Evolutionary conservation across 176 grass and related monocot genomes (phyloP).

Genomic region (Oryza officinalis): DNA sequence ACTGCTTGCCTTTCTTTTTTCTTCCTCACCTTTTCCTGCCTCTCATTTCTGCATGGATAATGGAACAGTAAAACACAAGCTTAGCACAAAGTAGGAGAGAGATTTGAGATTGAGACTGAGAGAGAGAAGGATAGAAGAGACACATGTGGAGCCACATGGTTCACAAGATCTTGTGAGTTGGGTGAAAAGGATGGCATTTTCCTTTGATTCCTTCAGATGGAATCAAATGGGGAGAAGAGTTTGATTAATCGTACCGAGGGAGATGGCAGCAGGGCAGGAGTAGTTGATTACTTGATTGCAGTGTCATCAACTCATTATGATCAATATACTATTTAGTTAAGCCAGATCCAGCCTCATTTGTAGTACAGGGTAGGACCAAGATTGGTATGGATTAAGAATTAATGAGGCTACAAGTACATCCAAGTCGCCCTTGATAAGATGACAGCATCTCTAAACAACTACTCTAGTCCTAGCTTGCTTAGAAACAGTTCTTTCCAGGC

Average conservation of each 20-base stretch:
- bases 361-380: neutral
- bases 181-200: neutral
- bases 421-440: neutral
- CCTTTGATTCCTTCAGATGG: neutral
- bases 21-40: neutral
- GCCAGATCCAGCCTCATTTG: neutral
- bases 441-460: neutral
- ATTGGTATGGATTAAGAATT: neutral
- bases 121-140: neutral
- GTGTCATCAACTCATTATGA: slow-evolving; percentile 1
- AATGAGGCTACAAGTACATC: neutral
- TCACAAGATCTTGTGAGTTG: neutral
- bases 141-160: neutral
- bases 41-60: neutral
- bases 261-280: neutral
- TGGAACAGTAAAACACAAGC: slow-evolving; percentile 51
- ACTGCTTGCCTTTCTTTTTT: neutral
- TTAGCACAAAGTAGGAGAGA: slow-evolving; percentile 33
- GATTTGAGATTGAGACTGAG: neutral
- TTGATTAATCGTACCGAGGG: neutral
- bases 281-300: neutral
- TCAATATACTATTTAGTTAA: neutral
- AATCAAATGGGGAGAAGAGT: neutral
- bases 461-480: too few species aligned
- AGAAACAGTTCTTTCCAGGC: too few species aligned